phyloP scores from a whole-genome alignment of 1,284 basidiomycete genomes.

The Malassezia brasiliensis region DNA sequence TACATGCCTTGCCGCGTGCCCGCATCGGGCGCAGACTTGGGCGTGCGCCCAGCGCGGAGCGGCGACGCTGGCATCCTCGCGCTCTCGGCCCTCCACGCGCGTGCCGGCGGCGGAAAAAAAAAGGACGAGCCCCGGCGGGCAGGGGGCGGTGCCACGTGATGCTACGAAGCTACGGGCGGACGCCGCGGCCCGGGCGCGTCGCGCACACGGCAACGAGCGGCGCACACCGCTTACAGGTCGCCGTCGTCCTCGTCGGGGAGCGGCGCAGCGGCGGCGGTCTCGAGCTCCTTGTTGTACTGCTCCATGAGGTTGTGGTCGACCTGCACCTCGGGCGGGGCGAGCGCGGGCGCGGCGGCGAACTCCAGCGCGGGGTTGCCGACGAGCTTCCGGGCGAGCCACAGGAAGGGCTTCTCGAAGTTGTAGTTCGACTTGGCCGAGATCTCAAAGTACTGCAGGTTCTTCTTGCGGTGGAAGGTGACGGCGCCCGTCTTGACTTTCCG shows the following conservation, averaged over 20 bases:
- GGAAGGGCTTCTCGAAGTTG: constrained; percentile 99
- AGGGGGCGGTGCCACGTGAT: neutral
- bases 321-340: constrained; percentile 83
- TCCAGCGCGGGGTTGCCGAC: constrained; percentile 85
- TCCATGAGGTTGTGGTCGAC: constrained; percentile 73
- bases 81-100: too few species aligned
- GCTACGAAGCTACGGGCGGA: neutral
- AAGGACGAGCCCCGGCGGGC: too few species aligned
- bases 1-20: constrained; percentile 60
- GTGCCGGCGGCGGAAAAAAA: too few species aligned
- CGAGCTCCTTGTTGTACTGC: constrained; percentile 73
- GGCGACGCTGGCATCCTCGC: constrained; percentile 12
- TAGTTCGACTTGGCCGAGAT: constrained; percentile 99
- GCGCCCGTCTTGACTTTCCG: constrained; percentile 98
- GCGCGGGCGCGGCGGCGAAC: constrained; percentile 91
- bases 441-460: constrained; percentile 99
- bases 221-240: constrained; percentile 34
- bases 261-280: constrained; percentile 52
- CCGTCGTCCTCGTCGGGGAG: constrained; percentile 55
- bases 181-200: too few species aligned
- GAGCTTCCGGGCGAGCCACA: constrained; percentile 96
- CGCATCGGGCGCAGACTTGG: neutral
- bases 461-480: constrained; percentile 99
- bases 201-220: neutral
- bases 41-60: neutral